These are phyloP conservation scores for Blastobotrys parvus DNA, from an alignment of 805 yeast genomes.

Conservation along the genomic window DNA sequence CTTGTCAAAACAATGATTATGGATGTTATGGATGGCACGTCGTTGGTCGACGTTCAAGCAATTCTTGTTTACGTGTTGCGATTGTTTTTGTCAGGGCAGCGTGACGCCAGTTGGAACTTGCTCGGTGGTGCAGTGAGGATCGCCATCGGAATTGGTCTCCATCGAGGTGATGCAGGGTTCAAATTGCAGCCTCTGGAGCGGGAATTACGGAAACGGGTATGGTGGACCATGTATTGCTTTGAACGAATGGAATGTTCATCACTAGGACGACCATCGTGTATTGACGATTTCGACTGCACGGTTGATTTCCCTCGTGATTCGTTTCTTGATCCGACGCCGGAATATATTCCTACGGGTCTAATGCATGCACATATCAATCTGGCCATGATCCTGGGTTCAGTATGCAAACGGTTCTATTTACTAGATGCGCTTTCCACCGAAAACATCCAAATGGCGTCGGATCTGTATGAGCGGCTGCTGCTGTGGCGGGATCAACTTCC, in stretches of 20 bases:
- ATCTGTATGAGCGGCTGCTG: neutral
- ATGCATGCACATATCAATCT: neutral
- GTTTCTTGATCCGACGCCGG: neutral
- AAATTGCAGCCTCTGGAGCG: neutral
- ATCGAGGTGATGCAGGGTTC: conserved; percentile 6
- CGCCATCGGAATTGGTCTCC: conserved; percentile 7
- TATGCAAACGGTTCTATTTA: conserved; percentile 2
- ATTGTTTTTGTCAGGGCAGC: conserved; percentile 4
- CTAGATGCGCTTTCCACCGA: neutral
- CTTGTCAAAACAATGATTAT: neutral
- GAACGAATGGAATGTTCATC: conserved; percentile 7
- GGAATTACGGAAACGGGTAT: conserved; percentile 4
- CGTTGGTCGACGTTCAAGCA: conserved; percentile 8
- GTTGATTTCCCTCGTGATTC: conserved; percentile 1
- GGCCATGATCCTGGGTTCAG: neutral
- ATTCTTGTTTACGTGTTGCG: conserved; percentile 4
- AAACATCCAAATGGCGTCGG: neutral
- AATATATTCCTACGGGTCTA: neutral
- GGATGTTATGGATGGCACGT: conserved; percentile 2
- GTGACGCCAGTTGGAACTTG: conserved; percentile 6
- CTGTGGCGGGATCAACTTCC: conserved; percentile 3
- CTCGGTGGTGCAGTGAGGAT: conserved; percentile 5
- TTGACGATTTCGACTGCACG: conserved; percentile 5
- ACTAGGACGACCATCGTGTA: conserved; percentile 6
- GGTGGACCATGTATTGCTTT: conserved; percentile 8